Evolutionary conservation across 2,329 filamentous ascomycete genomes (phyloP).

Genomic region (Calonectria pseudoturangicola): DNA sequence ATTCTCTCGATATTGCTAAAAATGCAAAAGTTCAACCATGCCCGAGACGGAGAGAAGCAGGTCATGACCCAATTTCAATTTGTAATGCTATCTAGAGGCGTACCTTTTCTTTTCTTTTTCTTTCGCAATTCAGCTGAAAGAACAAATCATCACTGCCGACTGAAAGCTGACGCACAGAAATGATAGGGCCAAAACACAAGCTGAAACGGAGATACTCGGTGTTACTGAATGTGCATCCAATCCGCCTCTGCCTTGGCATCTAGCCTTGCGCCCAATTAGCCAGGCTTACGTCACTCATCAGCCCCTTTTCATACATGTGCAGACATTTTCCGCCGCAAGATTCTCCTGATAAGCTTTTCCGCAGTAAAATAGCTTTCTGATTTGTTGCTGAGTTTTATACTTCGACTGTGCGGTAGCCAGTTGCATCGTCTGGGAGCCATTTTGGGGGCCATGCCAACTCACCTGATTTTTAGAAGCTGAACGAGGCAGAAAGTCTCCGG

Average conservation of each 20-base stretch:
- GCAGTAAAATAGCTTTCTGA: not conserved
- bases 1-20: not conserved
- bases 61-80: too few relatives aligned
- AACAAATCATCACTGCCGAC: not conserved
- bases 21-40: not conserved
- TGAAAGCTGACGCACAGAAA: not conserved
- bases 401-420: not conserved
- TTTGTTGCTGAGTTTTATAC: not conserved
- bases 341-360: too few relatives aligned
- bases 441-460: not conserved
- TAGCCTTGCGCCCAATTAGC: not conserved
- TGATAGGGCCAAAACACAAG: not conserved
- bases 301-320: not conserved
- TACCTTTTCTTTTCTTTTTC: too few relatives aligned
- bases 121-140: too few relatives aligned
- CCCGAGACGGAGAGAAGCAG: not conserved
- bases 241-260: not conserved
- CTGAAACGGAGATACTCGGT: not conserved
- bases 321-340: not conserved
- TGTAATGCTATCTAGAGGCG: not conserved
- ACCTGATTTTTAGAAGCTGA: not conserved
- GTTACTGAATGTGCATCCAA: constrained; percentile 1
- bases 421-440: not conserved
- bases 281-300: constrained; percentile 2
- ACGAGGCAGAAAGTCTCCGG: not conserved